Evolutionary conservation across 306 rosid species (phyloP).

Genomic region (Trifolium dubium): DNA sequence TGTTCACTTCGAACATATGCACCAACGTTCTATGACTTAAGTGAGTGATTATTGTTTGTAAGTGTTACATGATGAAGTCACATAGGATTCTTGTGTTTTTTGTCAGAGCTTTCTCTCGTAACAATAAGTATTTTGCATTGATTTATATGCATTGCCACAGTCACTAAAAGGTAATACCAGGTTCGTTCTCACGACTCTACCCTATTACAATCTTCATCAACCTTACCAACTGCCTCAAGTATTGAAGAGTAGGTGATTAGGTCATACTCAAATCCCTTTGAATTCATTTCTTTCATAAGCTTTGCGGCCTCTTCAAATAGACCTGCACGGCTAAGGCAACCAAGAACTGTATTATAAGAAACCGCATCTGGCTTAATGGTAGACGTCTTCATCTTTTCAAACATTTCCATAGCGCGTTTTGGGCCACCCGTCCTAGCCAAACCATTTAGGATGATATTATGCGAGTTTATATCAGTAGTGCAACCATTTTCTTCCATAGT

Average conservation of each 20-base stretch:
- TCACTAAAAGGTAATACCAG: slow-evolving; percentile 8
- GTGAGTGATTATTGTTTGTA: not conserved
- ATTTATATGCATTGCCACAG: slow-evolving; percentile 1
- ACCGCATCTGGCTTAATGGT: slow-evolving; percentile 74
- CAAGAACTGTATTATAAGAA: slow-evolving; percentile 83
- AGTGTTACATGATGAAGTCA: too few species aligned
- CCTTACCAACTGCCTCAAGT: slow-evolving; percentile 95
- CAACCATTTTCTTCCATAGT: slow-evolving; percentile 84
- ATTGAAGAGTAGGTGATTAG: slow-evolving; percentile 86
- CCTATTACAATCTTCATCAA: slow-evolving; percentile 58
- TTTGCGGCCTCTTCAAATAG: slow-evolving; percentile 88
- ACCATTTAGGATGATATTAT: slow-evolving; percentile 81
- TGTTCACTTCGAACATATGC: too few species aligned
- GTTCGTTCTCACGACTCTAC: slow-evolving; percentile 36
- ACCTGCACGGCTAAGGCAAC: slow-evolving; percentile 91
- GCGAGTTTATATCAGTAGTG: slow-evolving; percentile 74
- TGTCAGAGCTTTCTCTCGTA: not conserved
- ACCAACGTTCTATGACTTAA: not conserved
- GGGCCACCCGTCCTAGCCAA: slow-evolving; percentile 82
- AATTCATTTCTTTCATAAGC: slow-evolving; percentile 90
- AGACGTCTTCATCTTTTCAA: slow-evolving; percentile 67
- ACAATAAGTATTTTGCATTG: not conserved
- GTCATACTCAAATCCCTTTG: slow-evolving; percentile 74
- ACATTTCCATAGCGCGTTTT: slow-evolving; percentile 74
- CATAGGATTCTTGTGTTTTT: too few species aligned